A percentile compares a stretch with the other conserved stretches of the same genome.
phyloP scores from a whole-genome alignment of 2,329 filamentous ascomycete species.

The Chlorencoelia australis region DNA sequence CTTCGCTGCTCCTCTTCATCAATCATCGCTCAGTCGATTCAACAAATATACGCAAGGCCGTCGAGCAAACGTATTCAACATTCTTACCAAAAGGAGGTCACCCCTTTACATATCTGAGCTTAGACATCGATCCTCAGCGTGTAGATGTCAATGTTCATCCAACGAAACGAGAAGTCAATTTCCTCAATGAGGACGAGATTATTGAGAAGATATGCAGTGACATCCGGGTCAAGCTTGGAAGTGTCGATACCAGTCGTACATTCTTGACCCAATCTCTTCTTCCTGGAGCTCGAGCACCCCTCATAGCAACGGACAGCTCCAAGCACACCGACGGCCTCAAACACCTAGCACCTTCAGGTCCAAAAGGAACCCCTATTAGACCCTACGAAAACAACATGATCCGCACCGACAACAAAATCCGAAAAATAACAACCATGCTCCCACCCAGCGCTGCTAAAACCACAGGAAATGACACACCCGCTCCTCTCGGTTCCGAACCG shows the following conservation, averaged over 20 bases:
- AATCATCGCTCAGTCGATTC: conserved; percentile 94
- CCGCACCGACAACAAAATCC: conserved; percentile 75
- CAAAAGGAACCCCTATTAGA: conserved; percentile 39
- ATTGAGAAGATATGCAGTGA: conserved; percentile 75
- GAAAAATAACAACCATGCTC: conserved; percentile 97
- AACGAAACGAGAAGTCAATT: conserved; percentile 93
- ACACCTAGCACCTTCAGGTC: conserved; percentile 14
- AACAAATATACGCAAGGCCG: conserved; percentile 71
- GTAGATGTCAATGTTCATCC: conserved; percentile 98
- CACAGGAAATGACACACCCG: conserved; percentile 18
- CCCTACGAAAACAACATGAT: conserved; percentile 81
- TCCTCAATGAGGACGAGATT: conserved; percentile 95
- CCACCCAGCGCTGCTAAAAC: conserved; percentile 38
- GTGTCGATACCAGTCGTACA: conserved; percentile 85
- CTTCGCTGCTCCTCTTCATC: conserved; percentile 82
- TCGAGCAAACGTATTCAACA: conserved; percentile 80
- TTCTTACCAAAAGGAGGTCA: conserved; percentile 92
- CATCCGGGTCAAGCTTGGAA: conserved; percentile 67
- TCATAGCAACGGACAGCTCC: conserved; percentile 22
- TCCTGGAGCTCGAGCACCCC: conserved; percentile 46
- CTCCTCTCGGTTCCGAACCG: conserved; percentile 3
- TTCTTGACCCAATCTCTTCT: conserved; percentile 91
- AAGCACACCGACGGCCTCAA: conserved; percentile 7
- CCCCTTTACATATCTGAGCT: conserved; percentile 83
- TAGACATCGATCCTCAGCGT: conserved; percentile 83